Percentiles rank a stretch among this genome's conserved stretches.
Conservation (phyloP, 345 rosid species). For the Boechera divaricarpa region DNA sequence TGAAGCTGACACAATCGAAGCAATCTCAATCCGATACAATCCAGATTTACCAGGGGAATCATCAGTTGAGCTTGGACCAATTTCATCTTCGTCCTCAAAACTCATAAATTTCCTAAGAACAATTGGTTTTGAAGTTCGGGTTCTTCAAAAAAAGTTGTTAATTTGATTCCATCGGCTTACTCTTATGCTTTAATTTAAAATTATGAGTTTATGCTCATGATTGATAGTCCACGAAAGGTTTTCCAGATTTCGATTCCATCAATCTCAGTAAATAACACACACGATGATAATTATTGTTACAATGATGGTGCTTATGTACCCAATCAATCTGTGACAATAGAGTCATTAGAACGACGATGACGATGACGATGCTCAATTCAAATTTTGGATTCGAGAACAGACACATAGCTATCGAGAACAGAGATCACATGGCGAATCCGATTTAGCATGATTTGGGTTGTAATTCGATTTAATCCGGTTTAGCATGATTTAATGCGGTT, state of each 20-base stretch:
- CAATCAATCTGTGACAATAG: neutral
- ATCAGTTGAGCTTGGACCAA: neutral
- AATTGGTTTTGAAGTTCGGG: neutral
- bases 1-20: constrained; percentile 66
- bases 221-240: too few relatives aligned
- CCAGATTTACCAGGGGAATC: constrained; percentile 28
- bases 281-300: neutral
- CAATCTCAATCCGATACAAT: constrained; percentile 60
- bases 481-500: too few relatives aligned
- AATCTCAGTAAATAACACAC: neutral
- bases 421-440: constrained; percentile 50
- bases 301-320: neutral
- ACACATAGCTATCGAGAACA: constrained; percentile 74
- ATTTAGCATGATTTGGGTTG: too few relatives aligned
- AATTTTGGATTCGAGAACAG: constrained; percentile 72
- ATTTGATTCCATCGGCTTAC: too few relatives aligned
- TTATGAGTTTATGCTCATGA: too few relatives aligned
- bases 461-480: too few relatives aligned
- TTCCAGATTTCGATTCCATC: too few relatives aligned
- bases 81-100: constrained; percentile 6
- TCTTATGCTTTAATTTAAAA: too few relatives aligned
- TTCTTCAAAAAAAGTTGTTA: too few relatives aligned
- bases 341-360: constrained; percentile 31
- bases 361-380: constrained; percentile 47
- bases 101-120: constrained; percentile 40